Evolutionary conservation across 768 basidiomycete species (phyloP).

Genomic region (Lactifluus hygrophoroides): DNA sequence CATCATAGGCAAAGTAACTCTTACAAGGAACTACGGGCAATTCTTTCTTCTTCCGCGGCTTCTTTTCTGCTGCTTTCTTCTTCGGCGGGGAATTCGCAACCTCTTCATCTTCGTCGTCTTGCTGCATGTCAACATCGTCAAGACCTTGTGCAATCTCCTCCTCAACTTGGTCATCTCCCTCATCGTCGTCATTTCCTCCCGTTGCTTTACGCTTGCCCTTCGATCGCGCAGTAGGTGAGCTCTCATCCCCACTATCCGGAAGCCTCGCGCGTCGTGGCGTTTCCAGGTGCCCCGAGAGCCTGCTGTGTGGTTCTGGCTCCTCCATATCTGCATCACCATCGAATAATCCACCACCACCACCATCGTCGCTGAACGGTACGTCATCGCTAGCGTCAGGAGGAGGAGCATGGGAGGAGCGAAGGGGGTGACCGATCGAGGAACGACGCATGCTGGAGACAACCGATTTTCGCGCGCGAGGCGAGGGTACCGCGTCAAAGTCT

Average conservation of each 20-base stretch:
- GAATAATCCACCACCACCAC: conserved; percentile 15
- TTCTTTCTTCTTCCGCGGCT: conserved; percentile 12
- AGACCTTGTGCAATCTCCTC: conserved; percentile 37
- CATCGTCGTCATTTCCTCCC: conserved; percentile 16
- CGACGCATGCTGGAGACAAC: conserved; percentile 18
- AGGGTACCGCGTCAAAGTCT: conserved; percentile 31
- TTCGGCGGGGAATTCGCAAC: conserved; percentile 21
- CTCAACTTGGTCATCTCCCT: conserved; percentile 28
- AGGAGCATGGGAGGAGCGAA: conserved; percentile 15
- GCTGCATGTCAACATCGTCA: conserved; percentile 22
- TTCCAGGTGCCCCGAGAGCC: background rate
- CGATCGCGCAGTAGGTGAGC: conserved; percentile 1
- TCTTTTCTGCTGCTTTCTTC: conserved; percentile 3
- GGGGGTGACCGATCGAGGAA: conserved; percentile 18
- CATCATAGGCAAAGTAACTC: background rate
- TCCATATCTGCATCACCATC: conserved; percentile 27
- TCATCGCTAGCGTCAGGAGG: conserved; percentile 19
- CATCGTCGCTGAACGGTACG: conserved; percentile 17
- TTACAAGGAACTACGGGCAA: background rate
- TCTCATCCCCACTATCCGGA: background rate
- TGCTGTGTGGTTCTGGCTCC: background rate
- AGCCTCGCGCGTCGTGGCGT: conserved; percentile 1
- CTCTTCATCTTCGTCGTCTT: conserved; percentile 27
- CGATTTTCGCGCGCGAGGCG: conserved; percentile 25
- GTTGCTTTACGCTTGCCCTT: conserved; percentile 37